Evolutionary conservation across 2,329 filamentous ascomycete species (phyloP).

Genomic region (Juglanconis juglandina): DNA sequence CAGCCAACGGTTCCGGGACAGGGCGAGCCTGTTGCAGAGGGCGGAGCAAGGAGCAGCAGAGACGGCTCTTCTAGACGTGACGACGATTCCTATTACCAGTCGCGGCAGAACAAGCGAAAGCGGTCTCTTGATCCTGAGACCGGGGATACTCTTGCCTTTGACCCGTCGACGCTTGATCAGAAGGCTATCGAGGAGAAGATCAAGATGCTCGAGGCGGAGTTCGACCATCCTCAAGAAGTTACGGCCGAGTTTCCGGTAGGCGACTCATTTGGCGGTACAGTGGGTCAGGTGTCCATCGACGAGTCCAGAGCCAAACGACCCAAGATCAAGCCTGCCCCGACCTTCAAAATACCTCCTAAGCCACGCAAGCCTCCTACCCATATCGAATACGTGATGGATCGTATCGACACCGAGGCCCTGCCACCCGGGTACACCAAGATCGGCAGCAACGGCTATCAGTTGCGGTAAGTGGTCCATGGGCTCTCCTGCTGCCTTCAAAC

Average conservation of each 20-base stretch:
- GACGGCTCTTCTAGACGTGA: background rate
- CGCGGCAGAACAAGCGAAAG: background rate
- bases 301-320: conserved; percentile 21
- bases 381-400: conserved; percentile 48
- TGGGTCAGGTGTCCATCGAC: conserved; percentile 27
- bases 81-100: background rate
- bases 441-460: conserved; percentile 50
- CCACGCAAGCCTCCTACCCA: conserved; percentile 46
- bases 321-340: background rate
- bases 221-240: background rate
- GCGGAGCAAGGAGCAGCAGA: background rate
- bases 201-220: conserved; percentile 23
- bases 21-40: background rate
- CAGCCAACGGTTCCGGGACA: background rate
- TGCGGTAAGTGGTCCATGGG: conserved; percentile 47
- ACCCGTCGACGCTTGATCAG: conserved; percentile 8
- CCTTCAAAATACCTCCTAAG: conserved; percentile 25
- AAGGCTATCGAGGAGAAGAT: conserved; percentile 21
- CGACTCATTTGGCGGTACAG: conserved; percentile 15
- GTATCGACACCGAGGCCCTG: conserved; percentile 42
- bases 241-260: conserved; percentile 18
- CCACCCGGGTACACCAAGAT: conserved; percentile 51
- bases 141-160: background rate
- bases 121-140: background rate
- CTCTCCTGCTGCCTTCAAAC: background rate